Evolutionary conservation across 805 yeast genomes (phyloP).

Genomic region (Wickerhamiella bombiphila): DNA sequence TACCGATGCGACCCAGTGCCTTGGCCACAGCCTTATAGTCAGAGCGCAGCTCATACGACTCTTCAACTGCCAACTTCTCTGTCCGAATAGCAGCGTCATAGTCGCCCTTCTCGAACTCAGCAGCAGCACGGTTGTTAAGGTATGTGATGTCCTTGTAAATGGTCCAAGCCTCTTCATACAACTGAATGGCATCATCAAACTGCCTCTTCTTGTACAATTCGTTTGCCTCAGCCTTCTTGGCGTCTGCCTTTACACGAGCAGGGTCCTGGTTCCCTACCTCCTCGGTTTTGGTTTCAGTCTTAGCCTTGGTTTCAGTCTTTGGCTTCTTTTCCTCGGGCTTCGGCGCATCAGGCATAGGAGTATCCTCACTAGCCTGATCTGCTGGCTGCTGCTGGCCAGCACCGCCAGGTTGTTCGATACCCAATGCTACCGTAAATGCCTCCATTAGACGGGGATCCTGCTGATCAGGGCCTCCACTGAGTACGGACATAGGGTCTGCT

Average conservation of each 20-base stretch:
- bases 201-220: slow-evolving; percentile 68
- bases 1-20: slow-evolving; percentile 85
- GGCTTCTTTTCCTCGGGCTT: slow-evolving; percentile 19
- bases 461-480: slow-evolving; percentile 41
- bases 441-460: slow-evolving; percentile 80
- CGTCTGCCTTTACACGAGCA: slow-evolving; percentile 24
- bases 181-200: slow-evolving; percentile 83
- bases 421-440: slow-evolving; percentile 71
- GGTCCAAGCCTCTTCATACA: slow-evolving; percentile 79
- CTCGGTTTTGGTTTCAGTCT: slow-evolving; percentile 16
- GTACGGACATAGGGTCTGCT: slow-evolving; percentile 60
- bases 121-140: slow-evolving; percentile 93
- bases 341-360: slow-evolving; percentile 17
- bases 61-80: slow-evolving; percentile 68
- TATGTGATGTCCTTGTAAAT: slow-evolving; percentile 73
- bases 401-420: slow-evolving; percentile 40
- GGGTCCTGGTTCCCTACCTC: slow-evolving; percentile 17
- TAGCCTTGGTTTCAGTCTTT: slow-evolving; percentile 25
- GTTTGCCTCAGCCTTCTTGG: slow-evolving; percentile 74
- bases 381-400: neutral
- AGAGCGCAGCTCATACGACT: slow-evolving; percentile 79
- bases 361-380: slow-evolving; percentile 6
- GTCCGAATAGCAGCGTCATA: slow-evolving; percentile 72
- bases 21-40: slow-evolving; percentile 87
- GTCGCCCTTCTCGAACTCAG: slow-evolving; percentile 91